Evolutionary conservation across 2,329 filamentous ascomycete genomes (phyloP), one percentile per base, ranked within the genome.

Genomic region (Penicillium sp.): DNA sequence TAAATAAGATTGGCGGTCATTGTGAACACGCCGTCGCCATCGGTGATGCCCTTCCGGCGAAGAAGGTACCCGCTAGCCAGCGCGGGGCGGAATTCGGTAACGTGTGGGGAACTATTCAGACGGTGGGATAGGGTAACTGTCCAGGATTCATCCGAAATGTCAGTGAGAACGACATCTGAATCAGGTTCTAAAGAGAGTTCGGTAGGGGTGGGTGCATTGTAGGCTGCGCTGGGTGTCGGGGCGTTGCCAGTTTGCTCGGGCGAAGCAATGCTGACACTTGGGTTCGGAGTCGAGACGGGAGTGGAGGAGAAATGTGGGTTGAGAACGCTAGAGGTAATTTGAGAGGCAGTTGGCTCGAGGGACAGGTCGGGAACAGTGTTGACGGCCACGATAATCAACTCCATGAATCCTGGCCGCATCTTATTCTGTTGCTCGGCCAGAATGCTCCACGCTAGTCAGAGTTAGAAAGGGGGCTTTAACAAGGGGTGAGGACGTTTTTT

Each of bases 71-170:
- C 79, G 57, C 76, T 81, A n/a, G 72, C 71, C 41, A 79, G 62
- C 8, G 76, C 73, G 22, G 77, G 77, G 22, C 73, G 72, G 62
- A 74, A 75, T 51, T 77, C 75, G 8, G 74, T 73, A 35, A 79
- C 63, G 47, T 74, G 75, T 0, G 70, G 68, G 4, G 76, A 75
- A 55, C 70, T 74, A 56, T 77, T 77, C 33, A 77, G 63, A 27
- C 74, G 78, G 63, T 82, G 81, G 0, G 79, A 80, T 55, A 87
- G 75, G 21, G 86, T 76, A 8, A 86, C 71, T 31, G 77, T 79
- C 83, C 84, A 87, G 1, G 82, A 82, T 60, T 88, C 84, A 65
- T 88, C 85, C 22, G 78, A 79, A 19, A 80, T 70, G 63, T 88
- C 84, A 39, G 84, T 71, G 11, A 88, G 78, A 10, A 82, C 76